Evolutionary conservation across 495 filamentous ascomycete species (phyloP).

Genomic region (Corynascus novoguineensis): DNA sequence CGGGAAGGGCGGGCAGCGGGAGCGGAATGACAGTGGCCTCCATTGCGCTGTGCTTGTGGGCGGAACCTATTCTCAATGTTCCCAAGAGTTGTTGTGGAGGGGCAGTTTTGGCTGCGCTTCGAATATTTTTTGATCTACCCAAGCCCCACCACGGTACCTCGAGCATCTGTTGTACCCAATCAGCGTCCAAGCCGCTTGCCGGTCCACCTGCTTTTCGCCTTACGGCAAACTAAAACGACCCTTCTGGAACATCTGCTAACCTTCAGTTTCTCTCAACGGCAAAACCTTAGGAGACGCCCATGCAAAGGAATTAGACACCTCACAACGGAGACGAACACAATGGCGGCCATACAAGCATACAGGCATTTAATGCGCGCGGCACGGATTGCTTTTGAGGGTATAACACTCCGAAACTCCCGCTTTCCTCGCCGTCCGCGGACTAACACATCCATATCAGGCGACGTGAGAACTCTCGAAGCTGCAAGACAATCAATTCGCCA

Average conservation of each 20-base stretch:
- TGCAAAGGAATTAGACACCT: neutral
- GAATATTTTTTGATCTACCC: constrained; percentile 19
- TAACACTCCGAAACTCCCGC: neutral
- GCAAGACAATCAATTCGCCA: constrained; percentile 65
- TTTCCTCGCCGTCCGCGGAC: neutral
- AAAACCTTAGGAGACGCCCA: too few species aligned
- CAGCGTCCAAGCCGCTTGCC: neutral
- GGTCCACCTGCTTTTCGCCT: constrained; percentile 2
- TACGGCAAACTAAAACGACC: neutral
- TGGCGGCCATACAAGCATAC: constrained; percentile 70
- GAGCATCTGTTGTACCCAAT: constrained; percentile 9
- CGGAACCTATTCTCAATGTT: constrained; percentile 5
- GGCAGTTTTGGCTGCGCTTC: constrained; percentile 14
- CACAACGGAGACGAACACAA: constrained; percentile 33
- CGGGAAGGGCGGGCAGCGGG: constrained; percentile 69
- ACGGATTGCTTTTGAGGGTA: constrained; percentile 78
- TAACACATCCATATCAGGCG: constrained; percentile 48
- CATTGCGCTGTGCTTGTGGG: constrained; percentile 31
- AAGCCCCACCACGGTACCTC: constrained; percentile 1
- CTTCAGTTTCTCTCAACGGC: neutral
- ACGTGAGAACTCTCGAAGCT: constrained; percentile 57
- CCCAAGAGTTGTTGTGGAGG: constrained; percentile 16
- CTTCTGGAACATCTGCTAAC: neutral
- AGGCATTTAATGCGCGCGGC: constrained; percentile 77
- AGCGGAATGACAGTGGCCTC: constrained; percentile 34